Base-by-base conservation (phyloP, 768 basidiomycete species). In the Pulveroboletus sp. region DNA sequence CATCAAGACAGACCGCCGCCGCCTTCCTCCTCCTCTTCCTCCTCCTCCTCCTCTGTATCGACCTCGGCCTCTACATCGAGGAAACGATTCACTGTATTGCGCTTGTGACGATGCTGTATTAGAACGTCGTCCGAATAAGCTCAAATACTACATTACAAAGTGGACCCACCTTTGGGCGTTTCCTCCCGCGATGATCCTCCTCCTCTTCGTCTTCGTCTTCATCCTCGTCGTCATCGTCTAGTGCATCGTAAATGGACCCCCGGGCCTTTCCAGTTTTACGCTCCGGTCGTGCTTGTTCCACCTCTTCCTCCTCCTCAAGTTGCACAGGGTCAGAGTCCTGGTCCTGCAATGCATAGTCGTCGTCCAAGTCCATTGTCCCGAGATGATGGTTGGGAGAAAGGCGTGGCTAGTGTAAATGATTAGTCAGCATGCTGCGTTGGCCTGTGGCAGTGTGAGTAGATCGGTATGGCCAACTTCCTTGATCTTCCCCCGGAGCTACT, bases 21-120 rank as follows among this genome's bases (percentile, higher is more conserved):
- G 50, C 77, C 79, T 45, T 90, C 90, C 17, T 88, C 87, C 4
- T 89, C 89, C 6, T 85, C 91, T 17, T 95, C 93, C 3, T 88
- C 87, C 21, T 97, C 97, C 31, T 97, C 95, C 4, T 97, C 97
- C 17, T 98, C 97, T 25, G 97, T 94, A 57, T 93, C 93, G 17
- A 95, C 94, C 65, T 93, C 92, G 46, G 93, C 94, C 72, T 95
- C 92, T 48, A 94, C 79, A 81, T 98, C 97, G 57, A 98, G 75
- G 84, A 94, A 99, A 55, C 85, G 84, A 64, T 82, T 88, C 21
- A 81, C 77, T 16, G 76, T 73, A 45, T 72, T 70, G 42, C 80
- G 80, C 68, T 80, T 85, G 66, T 87, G 85, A 51, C 83, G 80
- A 51, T 78, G 82, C 82, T 84, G 12, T 9, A 44, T 40, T 37